Base-by-base conservation (phyloP, 305 asterid species). In the Striga hermonthica region DNA sequence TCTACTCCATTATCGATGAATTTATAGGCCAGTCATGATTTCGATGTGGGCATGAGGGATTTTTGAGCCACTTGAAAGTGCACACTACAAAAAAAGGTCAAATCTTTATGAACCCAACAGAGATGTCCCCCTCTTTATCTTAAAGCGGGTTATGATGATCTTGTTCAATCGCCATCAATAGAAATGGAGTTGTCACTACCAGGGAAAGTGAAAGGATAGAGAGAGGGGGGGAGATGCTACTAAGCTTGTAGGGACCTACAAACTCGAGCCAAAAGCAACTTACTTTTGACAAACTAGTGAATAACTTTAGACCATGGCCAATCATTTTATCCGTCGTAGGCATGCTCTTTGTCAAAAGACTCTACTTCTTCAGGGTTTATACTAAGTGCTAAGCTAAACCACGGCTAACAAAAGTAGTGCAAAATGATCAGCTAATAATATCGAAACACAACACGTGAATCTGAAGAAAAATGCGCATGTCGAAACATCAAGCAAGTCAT, bases 221-320 rank as follows among this genome's bases (percentile, higher is more conserved):
- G 31, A 22, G 31, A 2, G 31, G 31, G 31, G 31, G 31, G 1
- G 56, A 71, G 77, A 76, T 72, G 69, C 69, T 71, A 37, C 58
- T 4, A 55, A 49, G 48, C 60, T 61, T 66, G 72, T 43, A 52
- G 69, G 76, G 72, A 67, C 74, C 76, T 53, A 67, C 81, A 57
- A 55, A 71, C 75, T 68, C 62, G 8, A 41, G 52, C 47, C 65
- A 22, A 38, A 60, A 61, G 15, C 31, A 22, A 22, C 53, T 62
- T 49, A 64, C 16, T 66, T 65, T 37, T 64, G 65, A 67, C 35
- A 65, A 57, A 16, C 43, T 36, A 60, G 3, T 60, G 57, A 74
- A 47, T 63, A 59, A 71, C 66, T 70, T 66, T 47, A 63, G 36
- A 68, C 72, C 54, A 67, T 64, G 57, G 67, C 64, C 55, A 74